These are phyloP conservation scores for Salvia rosmarinus DNA, from an alignment of 257 asterid species.

Conservation along the genomic window DNA sequence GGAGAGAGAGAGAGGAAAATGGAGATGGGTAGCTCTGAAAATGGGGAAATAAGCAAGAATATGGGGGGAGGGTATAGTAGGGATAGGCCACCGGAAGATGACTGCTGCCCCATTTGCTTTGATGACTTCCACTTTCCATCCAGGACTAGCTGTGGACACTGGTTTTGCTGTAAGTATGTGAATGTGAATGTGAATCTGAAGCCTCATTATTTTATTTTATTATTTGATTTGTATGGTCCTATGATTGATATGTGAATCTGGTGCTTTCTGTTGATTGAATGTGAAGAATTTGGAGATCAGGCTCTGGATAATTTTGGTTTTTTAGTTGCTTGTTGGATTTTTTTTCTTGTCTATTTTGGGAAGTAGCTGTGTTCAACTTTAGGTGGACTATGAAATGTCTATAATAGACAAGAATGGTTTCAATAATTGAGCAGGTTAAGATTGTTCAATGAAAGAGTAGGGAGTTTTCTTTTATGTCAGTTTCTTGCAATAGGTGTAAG, in stretches of 20 bases:
- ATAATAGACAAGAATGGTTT: background rate
- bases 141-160: constrained; percentile 46
- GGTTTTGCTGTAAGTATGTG: constrained; percentile 48
- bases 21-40: constrained; percentile 18
- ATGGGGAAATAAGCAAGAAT: background rate
- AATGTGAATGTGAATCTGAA: no score
- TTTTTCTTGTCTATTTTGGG: background rate
- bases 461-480: background rate
- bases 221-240: background rate
- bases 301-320: no score
- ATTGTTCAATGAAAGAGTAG: background rate
- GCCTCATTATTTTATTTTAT: background rate
- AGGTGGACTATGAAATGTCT: background rate
- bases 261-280: background rate
- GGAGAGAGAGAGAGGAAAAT: background rate
- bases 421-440: background rate
- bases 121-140: constrained; percentile 38
- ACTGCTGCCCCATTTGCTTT: constrained; percentile 51
- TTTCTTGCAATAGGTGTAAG: background rate
- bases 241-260: background rate
- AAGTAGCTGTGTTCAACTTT: background rate
- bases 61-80: constrained; percentile 14
- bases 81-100: constrained; percentile 42
- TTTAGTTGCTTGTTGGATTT: no score
- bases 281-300: background rate